phyloP scores from a whole-genome alignment of 331 rosid species.

The Cydonia oblonga region DNA sequence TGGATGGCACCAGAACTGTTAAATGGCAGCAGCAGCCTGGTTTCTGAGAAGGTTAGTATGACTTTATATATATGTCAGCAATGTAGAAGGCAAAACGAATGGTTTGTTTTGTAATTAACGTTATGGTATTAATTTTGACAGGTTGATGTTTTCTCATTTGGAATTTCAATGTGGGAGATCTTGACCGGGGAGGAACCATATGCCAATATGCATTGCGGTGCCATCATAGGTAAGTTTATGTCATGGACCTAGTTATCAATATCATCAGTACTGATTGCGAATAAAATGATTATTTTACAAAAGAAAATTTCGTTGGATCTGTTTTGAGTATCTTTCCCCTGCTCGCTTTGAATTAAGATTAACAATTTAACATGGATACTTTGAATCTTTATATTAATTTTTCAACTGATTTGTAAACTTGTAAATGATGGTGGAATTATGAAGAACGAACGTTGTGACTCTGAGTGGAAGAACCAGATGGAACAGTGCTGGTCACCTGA shows the following conservation, averaged over 20 bases:
- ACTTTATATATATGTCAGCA: no score
- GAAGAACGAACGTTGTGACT: constrained; percentile 50
- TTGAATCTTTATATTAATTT: background rate
- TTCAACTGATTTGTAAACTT: background rate
- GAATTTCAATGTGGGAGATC: constrained; percentile 92
- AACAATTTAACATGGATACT: background rate
- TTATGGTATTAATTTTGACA: constrained; percentile 16
- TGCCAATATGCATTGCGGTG: constrained; percentile 88
- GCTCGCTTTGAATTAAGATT: background rate
- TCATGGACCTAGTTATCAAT: background rate
- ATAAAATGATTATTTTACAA: background rate
- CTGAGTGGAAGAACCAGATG: constrained; percentile 56
- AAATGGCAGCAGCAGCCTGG: constrained; percentile 66
- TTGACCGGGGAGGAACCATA: constrained; percentile 94
- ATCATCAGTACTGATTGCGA: background rate
- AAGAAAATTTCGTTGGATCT: background rate
- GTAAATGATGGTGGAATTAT: constrained; percentile 48
- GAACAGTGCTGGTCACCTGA: constrained; percentile 69
- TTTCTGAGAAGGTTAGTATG: constrained; percentile 74
- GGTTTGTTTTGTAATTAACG: no score
- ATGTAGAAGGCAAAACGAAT: no score
- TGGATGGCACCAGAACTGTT: constrained; percentile 98
- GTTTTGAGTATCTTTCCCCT: background rate
- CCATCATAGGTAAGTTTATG: constrained; percentile 76
- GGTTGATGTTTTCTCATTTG: constrained; percentile 94